Base-by-base conservation (phyloP, 164 flowering plant species). In the Malania oleifera region DNA sequence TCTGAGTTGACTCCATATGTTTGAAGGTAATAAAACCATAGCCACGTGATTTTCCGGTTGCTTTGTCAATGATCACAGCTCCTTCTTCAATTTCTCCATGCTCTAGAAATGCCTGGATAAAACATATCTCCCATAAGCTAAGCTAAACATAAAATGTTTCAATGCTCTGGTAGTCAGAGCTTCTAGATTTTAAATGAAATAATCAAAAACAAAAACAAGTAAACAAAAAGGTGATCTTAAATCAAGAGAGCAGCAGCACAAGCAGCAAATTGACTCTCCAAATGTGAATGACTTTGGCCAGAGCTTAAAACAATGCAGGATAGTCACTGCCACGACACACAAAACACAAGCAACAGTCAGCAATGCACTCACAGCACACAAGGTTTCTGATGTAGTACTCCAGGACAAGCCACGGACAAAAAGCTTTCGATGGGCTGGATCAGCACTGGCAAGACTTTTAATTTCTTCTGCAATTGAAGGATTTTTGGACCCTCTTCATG, bases 51-150 rank as follows among this genome's bases (percentile, higher is more conserved):
- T 82, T 85, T 57, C 84, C 84, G 4, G 86, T 79, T 22, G 70
- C 66, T 71, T 85, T 85, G 72, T 85, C 88, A 68, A 65, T 39
- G n/a, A 85, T 82, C 49, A 85, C 88, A 71, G 88, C 91, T 50
- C 87, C 91, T 78, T 85, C 88, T 62, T 85, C 91, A 31, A 85
- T 80, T 73, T 85, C 91, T 55, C 91, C 91, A 70, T 85, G 88
- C 53, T 38, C 81, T 45, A 7, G 65, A 71, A 82, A 85, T 54
- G 84, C 88, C 91, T 82, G 67, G 23, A 60, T 40, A 69, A 51
- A 70, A 52, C 15, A 63, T 9, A 41, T 22, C 34, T n/a, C n/a
- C 19, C 46, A 60, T 19, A 29, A 37, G 25, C 55, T 64, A 39
- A 61, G 50, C 17, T 37, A 13, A 50, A 24, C 58, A 25, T 37